Evolutionary conservation across 2,329 filamentous ascomycete species (phyloP).

Genomic region (Aureobasidium sp.): DNA sequence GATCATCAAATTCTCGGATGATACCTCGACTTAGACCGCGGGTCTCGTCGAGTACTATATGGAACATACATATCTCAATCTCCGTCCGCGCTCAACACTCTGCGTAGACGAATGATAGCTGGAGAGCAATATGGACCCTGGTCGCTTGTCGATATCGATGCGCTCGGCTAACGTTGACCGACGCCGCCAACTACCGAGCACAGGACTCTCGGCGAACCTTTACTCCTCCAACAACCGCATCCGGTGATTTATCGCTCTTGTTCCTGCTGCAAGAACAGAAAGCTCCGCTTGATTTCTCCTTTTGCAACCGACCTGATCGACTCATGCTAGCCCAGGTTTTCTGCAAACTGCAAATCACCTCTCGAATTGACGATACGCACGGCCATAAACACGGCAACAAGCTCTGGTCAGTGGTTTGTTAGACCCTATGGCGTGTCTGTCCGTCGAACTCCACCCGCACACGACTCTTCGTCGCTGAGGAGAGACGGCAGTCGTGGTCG

Average conservation of each 20-base stretch:
- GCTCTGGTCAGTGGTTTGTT: conserved; percentile 3
- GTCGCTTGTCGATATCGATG: not conserved
- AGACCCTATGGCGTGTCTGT: not conserved
- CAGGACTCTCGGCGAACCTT: not conserved
- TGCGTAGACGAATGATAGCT: not conserved
- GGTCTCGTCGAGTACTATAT: not conserved
- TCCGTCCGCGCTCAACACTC: not conserved
- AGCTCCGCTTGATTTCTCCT: not conserved
- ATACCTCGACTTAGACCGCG: not conserved
- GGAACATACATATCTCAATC: not conserved
- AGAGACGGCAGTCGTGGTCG: not conserved
- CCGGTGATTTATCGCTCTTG: not conserved
- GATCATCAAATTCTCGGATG: not conserved
- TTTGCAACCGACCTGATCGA: not conserved
- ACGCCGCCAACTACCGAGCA: conserved; percentile 3
- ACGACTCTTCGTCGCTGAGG: not conserved
- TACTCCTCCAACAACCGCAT: not conserved
- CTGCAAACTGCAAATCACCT: not conserved
- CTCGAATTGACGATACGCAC: not conserved
- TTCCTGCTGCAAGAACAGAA: not conserved
- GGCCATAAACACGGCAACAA: not conserved
- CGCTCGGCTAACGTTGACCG: conserved; percentile 6
- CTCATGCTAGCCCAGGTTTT: not conserved
- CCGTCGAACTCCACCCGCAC: not conserved
- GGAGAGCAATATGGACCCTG: conserved; percentile 3